Base-by-base conservation (phyloP, 1,284 basidiomycete genomes). In the Ceratobasidium sp. region DNA sequence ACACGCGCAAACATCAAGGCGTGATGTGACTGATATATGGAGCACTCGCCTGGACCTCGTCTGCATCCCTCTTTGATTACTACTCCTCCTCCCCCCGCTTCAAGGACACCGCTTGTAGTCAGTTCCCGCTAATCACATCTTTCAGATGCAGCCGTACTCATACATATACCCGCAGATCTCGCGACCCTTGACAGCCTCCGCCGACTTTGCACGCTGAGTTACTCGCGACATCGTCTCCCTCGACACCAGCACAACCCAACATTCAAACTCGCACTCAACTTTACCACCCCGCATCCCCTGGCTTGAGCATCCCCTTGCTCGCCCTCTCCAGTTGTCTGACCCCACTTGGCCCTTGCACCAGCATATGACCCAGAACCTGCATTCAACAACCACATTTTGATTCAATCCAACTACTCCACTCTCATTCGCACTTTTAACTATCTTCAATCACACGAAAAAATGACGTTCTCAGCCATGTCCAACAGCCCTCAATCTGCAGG, bases 131-230 rank as follows among this genome's bases (percentile, higher is more conserved):
- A 50, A 36, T 29, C 73, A 31, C n/a, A 17, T 27, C 19, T 22
- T 22, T 7, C 11, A 22, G n/a, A 41, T 31, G 17, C 44, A 22
- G n/a, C 3, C n/a, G 19, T 41, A 27, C 27, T 59, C 19, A 48
- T 31, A 41, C 60, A 47, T 74, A 54, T 76, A 76, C 36, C 36
- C 36, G 36, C 48, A 94, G 92, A 88, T 90, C 93, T 96, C 94
- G 94, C 94, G 94, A 95, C 94, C 94, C 94, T 94, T 92, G 90
- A 88, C 92, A 91, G 92, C 91, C 87, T 88, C 91, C 87, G 82
- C 83, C 83, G 80, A 79, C 82, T 87, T 87, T 85, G 82, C 83
- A 57, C 67, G 51, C 74, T 56, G 56, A 69, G 80, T 78, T 78
- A 77, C 79, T 79, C 80, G 76, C 78, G 79, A 81, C 79, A 78